phyloP scores from a whole-genome alignment of 257 asterid genomes.

The Solanum peruvianum region DNA sequence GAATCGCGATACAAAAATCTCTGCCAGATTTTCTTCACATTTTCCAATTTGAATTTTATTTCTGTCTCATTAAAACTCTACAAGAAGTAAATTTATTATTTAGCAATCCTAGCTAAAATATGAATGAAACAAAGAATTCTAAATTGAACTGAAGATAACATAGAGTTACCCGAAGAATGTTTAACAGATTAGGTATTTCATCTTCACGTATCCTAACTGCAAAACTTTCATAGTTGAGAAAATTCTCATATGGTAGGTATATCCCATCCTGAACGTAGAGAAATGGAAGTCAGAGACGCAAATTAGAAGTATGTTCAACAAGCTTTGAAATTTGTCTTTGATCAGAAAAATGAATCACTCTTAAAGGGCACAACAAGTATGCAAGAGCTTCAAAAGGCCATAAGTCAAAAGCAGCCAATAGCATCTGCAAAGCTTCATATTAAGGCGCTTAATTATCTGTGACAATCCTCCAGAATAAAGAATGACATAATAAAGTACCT shows the following conservation, averaged over 20 bases:
- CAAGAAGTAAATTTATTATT: slow-evolving; percentile 5
- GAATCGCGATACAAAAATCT: slow-evolving; percentile 85
- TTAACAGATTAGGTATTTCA: slow-evolving; percentile 66
- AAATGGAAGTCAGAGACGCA: background rate
- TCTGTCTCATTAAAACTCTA: slow-evolving; percentile 77
- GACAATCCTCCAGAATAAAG: background rate
- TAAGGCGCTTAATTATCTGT: background rate
- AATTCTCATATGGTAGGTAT: slow-evolving; percentile 83
- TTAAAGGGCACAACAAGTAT: background rate
- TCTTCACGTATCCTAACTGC: slow-evolving; percentile 86
- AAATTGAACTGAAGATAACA: background rate
- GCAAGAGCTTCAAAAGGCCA: background rate
- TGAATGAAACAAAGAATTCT: background rate
- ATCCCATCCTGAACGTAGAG: slow-evolving; percentile 65
- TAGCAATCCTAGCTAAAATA: background rate
- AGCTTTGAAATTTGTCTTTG: background rate
- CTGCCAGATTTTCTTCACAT: slow-evolving; percentile 83
- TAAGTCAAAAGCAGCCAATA: background rate
- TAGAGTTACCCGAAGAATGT: slow-evolving; percentile 62
- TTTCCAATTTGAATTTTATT: slow-evolving; percentile 55
- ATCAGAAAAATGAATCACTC: background rate
- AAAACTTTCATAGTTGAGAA: slow-evolving; percentile 75
- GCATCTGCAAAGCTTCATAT: background rate
- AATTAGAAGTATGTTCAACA: background rate
- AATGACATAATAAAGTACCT: slow-evolving; percentile 28